These are phyloP conservation scores for Erodium trifolium DNA, from an alignment of 441 rosid genomes.

Conservation along the genomic window DNA sequence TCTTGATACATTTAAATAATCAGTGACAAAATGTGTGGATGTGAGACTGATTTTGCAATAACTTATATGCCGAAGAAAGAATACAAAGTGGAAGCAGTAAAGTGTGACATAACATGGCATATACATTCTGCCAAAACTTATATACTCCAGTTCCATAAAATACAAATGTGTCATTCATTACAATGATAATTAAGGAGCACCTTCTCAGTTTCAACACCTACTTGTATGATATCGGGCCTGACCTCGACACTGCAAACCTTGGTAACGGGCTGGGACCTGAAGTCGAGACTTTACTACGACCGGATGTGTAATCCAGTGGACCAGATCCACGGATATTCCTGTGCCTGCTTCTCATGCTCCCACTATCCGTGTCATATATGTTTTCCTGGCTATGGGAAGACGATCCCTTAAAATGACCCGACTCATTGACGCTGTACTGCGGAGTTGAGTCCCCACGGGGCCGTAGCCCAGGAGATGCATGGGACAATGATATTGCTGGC, in stretches of 20 bases:
- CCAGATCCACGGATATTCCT: conserved; percentile 79
- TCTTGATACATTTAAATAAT: too few relatives aligned
- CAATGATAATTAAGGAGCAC: neutral
- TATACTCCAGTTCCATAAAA: neutral
- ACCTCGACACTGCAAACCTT: conserved; percentile 90
- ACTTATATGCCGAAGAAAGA: too few relatives aligned
- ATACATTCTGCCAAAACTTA: conserved; percentile 4
- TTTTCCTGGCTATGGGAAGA: conserved; percentile 68
- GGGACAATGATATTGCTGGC: conserved; percentile 66
- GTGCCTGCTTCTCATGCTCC: conserved; percentile 40
- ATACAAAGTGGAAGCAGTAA: neutral
- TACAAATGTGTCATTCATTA: neutral
- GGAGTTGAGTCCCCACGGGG: conserved; percentile 71
- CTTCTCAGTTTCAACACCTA: conserved; percentile 20
- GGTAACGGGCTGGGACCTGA: conserved; percentile 91
- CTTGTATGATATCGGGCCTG: conserved; percentile 87
- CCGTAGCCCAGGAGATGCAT: conserved; percentile 64
- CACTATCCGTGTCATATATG: conserved; percentile 39
- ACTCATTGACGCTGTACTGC: conserved; percentile 50
- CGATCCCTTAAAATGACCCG: conserved; percentile 68
- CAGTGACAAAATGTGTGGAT: too few relatives aligned
- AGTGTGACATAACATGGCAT: neutral
- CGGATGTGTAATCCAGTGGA: conserved; percentile 79
- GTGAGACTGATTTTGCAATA: too few relatives aligned
- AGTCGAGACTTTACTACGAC: conserved; percentile 67